phyloP scores from a whole-genome alignment of 306 rosid genomes.

The Gillenia trifoliata region DNA sequence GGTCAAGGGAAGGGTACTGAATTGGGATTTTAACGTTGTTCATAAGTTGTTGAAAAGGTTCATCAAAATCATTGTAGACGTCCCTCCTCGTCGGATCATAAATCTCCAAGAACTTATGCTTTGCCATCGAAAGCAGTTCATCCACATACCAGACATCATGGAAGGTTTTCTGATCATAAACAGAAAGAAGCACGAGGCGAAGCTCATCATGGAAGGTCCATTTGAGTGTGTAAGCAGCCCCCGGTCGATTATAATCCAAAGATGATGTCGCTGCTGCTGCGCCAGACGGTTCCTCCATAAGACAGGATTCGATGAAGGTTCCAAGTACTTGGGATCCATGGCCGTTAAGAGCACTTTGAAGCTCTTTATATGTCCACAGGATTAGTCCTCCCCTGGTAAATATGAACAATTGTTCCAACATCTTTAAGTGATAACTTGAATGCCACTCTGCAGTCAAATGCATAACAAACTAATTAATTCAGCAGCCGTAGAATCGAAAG shows the following conservation, averaged over 20 bases:
- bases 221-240: slow-evolving; percentile 83
- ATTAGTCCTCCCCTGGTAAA: slow-evolving; percentile 88
- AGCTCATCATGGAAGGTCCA: slow-evolving; percentile 92
- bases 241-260: slow-evolving; percentile 77
- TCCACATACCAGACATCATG: slow-evolving; percentile 64
- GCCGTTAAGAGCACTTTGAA: slow-evolving; percentile 77
- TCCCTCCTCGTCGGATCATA: slow-evolving; percentile 52
- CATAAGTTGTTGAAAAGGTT: slow-evolving; percentile 67
- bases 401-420: slow-evolving; percentile 87
- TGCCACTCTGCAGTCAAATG: slow-evolving; percentile 35
- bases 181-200: slow-evolving; percentile 84
- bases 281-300: slow-evolving; percentile 87
- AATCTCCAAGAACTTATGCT: slow-evolving; percentile 61
- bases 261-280: slow-evolving; percentile 34
- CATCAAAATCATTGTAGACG: slow-evolving; percentile 63
- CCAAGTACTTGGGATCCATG: slow-evolving; percentile 56
- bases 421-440: slow-evolving; percentile 22
- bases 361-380: slow-evolving; percentile 84
- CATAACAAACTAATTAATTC: neutral
- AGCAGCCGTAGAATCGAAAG: too few species aligned
- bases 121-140: slow-evolving; percentile 69
- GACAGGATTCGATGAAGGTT: slow-evolving; percentile 79
- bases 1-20: too few species aligned
- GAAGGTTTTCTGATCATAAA: slow-evolving; percentile 68
- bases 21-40: neutral